Percentiles rank a stretch among this genome's conserved stretches.
Evolutionary conservation across 768 basidiomycete genomes (phyloP).

Genomic region (Podaxis rugospora): DNA sequence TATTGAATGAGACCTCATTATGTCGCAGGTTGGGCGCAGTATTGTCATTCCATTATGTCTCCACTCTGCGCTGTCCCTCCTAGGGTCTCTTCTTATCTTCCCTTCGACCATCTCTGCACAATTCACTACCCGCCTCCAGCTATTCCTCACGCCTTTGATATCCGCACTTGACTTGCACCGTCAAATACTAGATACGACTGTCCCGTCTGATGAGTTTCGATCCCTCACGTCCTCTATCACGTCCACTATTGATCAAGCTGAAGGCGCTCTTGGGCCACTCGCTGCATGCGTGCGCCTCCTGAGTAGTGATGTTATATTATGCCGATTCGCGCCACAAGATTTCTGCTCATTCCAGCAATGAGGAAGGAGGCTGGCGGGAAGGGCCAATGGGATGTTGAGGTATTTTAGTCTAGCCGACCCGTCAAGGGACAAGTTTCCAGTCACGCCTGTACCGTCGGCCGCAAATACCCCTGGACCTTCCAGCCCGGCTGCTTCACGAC

Average conservation of each 20-base stretch:
- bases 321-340: constrained; percentile 55
- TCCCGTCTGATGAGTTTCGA: constrained; percentile 36
- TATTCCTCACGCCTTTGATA: constrained; percentile 44
- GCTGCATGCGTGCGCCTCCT: constrained; percentile 50
- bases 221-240: constrained; percentile 26
- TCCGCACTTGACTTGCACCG: constrained; percentile 42
- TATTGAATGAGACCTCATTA: background rate
- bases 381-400: constrained; percentile 56
- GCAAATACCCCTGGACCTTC: background rate
- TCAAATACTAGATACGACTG: constrained; percentile 37
- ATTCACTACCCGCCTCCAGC: constrained; percentile 47
- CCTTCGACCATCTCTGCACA: constrained; percentile 58
- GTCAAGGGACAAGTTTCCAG: constrained; percentile 51
- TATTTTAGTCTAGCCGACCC: constrained; percentile 67
- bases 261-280: constrained; percentile 48
- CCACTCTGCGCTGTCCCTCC: constrained; percentile 53
- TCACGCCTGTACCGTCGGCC: constrained; percentile 3
- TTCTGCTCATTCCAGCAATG: constrained; percentile 46
- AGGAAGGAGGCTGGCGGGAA: constrained; percentile 45
- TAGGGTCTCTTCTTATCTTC: constrained; percentile 51
- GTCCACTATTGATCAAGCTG: constrained; percentile 30
- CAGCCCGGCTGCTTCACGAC: background rate
- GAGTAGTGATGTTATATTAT: constrained; percentile 54
- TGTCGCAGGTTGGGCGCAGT: constrained; percentile 37
- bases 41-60: constrained; percentile 56